Evolutionary conservation across 352 stramenopile genomes (phyloP), one percentile per base, ranked within the genome.

Genomic region (Phytophthora idaei): DNA sequence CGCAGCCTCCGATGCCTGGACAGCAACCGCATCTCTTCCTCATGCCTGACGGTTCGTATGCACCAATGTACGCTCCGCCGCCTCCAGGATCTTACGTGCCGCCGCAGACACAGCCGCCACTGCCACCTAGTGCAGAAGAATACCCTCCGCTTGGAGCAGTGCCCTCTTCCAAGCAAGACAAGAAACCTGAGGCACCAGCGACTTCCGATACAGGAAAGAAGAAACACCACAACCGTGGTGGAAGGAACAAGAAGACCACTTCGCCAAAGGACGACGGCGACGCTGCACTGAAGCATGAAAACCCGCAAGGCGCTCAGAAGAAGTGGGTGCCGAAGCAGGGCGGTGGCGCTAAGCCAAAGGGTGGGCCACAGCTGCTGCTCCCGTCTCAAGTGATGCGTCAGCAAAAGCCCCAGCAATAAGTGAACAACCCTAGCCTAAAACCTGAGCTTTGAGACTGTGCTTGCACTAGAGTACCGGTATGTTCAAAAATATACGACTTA

Each of bases 331-430:
- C 72, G 0, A 84, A 87, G 59, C 53, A 69, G 11, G 46, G 50
- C 12, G 47, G 57, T 4, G 58, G 59, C 5, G 31, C 50, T 1
- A 78, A 73, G 51, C 29, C 74, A 0, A 62, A 69, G 45, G 44
- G 61, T 32, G 61, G 51, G 29, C 56, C 60, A 7, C 63, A 76
- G 17, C 55, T 88, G 14, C 59, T 88, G 28, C 67, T 88, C 21
- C 79, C 79, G n/a, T 70, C 79, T 28, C 79, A 88, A 67, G 44
- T 88, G 14, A 60, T 88, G 69, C 71, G 76, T 10, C 74, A 87
- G 21, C 73, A 85, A 28, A 76, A 83, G 61, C 73, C 81, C 42
- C 62, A 80, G 51, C 49, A 73, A 29, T 65, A 74, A 54, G 39
- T 21, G 17, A 54, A 47, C 34, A 31, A 31, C 12, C 28, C 34